These are phyloP conservation scores for Vigna nakashimae DNA, from an alignment of 306 rosid species.

Conservation along the genomic window DNA sequence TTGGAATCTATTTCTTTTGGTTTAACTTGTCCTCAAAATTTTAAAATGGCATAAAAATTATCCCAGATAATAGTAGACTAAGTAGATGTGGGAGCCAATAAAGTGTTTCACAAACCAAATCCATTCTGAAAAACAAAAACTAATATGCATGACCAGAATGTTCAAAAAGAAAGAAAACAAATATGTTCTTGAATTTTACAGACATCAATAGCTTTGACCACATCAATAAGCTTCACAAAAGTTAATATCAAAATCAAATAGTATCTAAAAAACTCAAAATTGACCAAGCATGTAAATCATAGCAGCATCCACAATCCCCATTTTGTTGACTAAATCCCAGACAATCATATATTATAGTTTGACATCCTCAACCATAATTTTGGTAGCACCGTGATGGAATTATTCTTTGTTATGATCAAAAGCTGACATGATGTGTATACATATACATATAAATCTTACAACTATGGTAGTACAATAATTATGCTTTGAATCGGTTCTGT, in stretches of 20 bases:
- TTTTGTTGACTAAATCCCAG: background rate
- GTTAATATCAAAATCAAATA: slow-evolving; percentile 21
- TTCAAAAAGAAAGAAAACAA: too few species aligned
- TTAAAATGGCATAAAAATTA: slow-evolving; percentile 7
- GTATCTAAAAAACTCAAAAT: background rate
- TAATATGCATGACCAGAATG: background rate
- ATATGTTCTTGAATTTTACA: too few species aligned
- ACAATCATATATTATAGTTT: slow-evolving; percentile 2
- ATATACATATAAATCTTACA: background rate
- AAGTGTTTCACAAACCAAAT: slow-evolving; percentile 28
- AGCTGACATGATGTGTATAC: background rate
- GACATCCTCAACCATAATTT: slow-evolving; percentile 21
- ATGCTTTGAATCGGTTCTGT: background rate
- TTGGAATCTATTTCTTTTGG: slow-evolving; percentile 16
- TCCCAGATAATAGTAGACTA: slow-evolving; percentile 1
- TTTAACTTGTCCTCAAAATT: slow-evolving; percentile 25
- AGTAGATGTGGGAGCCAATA: slow-evolving; percentile 3
- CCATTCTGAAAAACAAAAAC: background rate
- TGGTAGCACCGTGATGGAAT: slow-evolving; percentile 4
- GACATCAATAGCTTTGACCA: background rate
- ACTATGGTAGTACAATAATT: background rate
- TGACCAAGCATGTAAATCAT: background rate
- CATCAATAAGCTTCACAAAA: background rate
- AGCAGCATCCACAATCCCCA: slow-evolving; percentile 7
- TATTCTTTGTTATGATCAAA: background rate